These are phyloP conservation scores for Tolypocladium album DNA, from an alignment of 2,329 filamentous ascomycete species.

Conservation along the genomic window DNA sequence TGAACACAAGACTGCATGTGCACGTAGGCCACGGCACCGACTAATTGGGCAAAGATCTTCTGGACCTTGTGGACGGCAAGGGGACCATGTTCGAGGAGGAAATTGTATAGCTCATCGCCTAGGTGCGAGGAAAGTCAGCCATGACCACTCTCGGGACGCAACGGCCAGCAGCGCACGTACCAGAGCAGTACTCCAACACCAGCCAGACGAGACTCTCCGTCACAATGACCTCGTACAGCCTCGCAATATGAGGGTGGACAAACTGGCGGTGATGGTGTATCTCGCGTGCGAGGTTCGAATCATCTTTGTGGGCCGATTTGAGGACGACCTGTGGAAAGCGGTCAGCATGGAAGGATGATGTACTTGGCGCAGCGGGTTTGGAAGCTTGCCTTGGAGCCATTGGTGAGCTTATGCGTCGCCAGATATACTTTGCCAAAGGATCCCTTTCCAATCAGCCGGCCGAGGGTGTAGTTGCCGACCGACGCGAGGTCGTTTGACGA, in stretches of 20 bases:
- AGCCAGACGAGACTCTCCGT: conserved; percentile 94
- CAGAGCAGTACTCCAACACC: conserved; percentile 90
- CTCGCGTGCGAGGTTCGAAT: conserved; percentile 89
- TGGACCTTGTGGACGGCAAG: conserved; percentile 80
- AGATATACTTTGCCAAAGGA: conserved; percentile 98
- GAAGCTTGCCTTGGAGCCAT: conserved; percentile 75
- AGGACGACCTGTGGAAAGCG: conserved; percentile 68
- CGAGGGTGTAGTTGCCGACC: conserved; percentile 91
- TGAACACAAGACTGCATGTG: conserved; percentile 94
- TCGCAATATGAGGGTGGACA: conserved; percentile 90
- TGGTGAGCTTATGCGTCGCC: conserved; percentile 91
- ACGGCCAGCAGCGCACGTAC: conserved; percentile 33
- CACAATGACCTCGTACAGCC: conserved; percentile 95
- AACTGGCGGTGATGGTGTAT: conserved; percentile 99
- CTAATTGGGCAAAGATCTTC: conserved; percentile 90
- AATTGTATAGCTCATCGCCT: conserved; percentile 97
- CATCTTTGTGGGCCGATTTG: conserved; percentile 93
- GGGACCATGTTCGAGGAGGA: conserved; percentile 78
- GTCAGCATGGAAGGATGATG: conserved; percentile 10
- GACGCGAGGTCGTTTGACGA: conserved; percentile 80
- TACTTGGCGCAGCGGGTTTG: neutral
- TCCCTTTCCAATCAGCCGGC: conserved; percentile 88
- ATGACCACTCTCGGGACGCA: neutral
- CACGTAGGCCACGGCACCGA: conserved; percentile 90
- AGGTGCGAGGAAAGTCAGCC: conserved; percentile 13